Conservation (phyloP, 1,284 basidiomycete species). For the Erythrobasidium hasegawianum region DNA sequence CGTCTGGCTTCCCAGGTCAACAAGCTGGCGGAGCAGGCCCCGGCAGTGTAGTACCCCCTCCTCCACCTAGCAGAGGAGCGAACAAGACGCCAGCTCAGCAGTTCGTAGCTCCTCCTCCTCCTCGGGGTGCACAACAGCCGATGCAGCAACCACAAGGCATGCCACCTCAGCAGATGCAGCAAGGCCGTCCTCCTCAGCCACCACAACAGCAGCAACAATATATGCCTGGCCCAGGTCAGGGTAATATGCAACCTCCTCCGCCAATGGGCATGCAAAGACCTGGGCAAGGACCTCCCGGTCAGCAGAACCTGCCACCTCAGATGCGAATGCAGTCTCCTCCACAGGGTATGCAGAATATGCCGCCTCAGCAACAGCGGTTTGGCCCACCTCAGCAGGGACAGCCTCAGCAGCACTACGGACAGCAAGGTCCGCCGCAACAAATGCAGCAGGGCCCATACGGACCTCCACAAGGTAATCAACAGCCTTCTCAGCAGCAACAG, state of each 20-base stretch:
- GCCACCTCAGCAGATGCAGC: constrained; percentile 14
- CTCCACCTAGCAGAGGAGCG: constrained; percentile 41
- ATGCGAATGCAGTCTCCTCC: constrained; percentile 15
- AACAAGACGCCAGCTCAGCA: constrained; percentile 41
- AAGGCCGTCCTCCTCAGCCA: constrained; percentile 7
- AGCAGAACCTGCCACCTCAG: constrained; percentile 33
- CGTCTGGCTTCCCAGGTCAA: constrained; percentile 18
- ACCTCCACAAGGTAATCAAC: constrained; percentile 14
- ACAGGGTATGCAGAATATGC: constrained; percentile 25
- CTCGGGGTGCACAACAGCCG: background rate
- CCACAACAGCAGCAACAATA: constrained; percentile 27
- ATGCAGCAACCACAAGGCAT: constrained; percentile 1
- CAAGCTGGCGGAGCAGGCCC: constrained; percentile 1
- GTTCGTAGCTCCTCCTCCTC: constrained; percentile 2
- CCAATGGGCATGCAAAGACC: constrained; percentile 25
- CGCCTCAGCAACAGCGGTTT: constrained; percentile 31
- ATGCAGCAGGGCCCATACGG: constrained; percentile 14
- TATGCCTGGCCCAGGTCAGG: constrained; percentile 9
- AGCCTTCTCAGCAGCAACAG: constrained; percentile 24
- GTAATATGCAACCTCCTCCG: constrained; percentile 31
- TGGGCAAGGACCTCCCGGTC: constrained; percentile 18
- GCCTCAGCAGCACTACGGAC: constrained; percentile 2
- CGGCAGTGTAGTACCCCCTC: constrained; percentile 38
- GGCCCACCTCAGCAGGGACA: constrained; percentile 16
- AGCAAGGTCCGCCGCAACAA: constrained; percentile 11